A percentile compares a stretch with the other conserved stretches of the same genome.
Evolutionary conservation across 225 moss, liverwort and hornwort species (phyloP).

Genomic region (Polytrichum commune): DNA sequence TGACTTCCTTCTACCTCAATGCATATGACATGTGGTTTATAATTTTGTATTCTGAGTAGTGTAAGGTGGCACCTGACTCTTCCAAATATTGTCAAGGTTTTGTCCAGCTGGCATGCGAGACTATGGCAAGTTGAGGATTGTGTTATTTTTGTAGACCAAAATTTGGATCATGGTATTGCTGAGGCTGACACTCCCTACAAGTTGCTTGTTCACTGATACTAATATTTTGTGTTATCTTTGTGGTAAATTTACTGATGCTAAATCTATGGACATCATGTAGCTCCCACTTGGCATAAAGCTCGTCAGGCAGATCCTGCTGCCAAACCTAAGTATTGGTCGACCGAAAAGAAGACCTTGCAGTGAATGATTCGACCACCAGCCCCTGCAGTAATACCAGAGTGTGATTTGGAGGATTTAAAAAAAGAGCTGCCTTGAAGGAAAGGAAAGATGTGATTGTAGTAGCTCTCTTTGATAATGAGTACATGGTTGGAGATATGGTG

Average conservation of each 20-base stretch:
- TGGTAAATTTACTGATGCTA: not conserved
- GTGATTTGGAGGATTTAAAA: slow-evolving; percentile 3
- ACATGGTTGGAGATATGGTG: slow-evolving; percentile 28
- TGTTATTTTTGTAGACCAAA: too few species aligned
- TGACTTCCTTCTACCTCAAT: too few species aligned
- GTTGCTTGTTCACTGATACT: too few species aligned
- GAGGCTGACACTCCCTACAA: too few species aligned
- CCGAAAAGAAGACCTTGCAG: slow-evolving; percentile 5
- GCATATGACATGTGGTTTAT: not conserved
- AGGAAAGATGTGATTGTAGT: slow-evolving; percentile 1
- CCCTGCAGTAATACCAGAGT: slow-evolving; percentile 18
- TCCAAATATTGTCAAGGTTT: not conserved
- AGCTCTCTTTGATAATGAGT: slow-evolving; percentile 1
- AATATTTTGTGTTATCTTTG: too few species aligned
- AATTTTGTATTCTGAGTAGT: not conserved
- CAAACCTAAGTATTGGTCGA: slow-evolving; percentile 9
- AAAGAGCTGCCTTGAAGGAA: slow-evolving; percentile 2
- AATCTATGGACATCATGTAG: slow-evolving; percentile 13
- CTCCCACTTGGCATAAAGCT: slow-evolving; percentile 16
- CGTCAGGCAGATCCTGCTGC: slow-evolving; percentile 13
- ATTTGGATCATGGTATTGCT: too few species aligned
- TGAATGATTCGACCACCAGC: slow-evolving; percentile 29
- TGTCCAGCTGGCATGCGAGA: not conserved
- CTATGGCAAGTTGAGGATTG: too few species aligned
- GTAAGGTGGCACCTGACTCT: not conserved